phyloP scores from a whole-genome alignment of 352 stramenopile genomes.

The Globisporangium middletonii region DNA sequence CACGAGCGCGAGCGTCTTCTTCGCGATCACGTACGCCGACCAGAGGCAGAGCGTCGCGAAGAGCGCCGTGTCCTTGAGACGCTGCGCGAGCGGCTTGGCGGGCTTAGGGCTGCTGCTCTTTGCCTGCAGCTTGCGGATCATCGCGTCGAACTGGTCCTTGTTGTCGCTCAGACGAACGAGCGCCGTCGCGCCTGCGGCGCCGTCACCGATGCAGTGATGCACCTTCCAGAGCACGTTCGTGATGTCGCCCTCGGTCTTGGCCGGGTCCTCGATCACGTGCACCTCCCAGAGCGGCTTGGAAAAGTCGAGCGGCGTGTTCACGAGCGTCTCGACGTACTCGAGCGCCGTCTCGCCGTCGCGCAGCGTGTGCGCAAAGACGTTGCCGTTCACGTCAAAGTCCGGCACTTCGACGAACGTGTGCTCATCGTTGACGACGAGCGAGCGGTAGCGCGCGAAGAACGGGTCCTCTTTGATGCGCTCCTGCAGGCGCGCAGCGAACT shows the following conservation, averaged over 20 bases:
- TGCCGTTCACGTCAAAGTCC: constrained; percentile 42
- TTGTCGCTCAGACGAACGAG: constrained; percentile 73
- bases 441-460: constrained; percentile 73
- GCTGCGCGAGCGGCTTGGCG: constrained; percentile 18
- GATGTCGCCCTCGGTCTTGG: constrained; percentile 14
- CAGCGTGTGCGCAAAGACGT: constrained; percentile 56
- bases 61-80: constrained; percentile 18
- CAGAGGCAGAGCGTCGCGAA: constrained; percentile 36
- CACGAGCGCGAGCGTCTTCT: constrained; percentile 41
- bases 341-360: constrained; percentile 46
- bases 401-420: constrained; percentile 53
- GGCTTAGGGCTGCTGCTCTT: constrained; percentile 29
- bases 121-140: constrained; percentile 44
- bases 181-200: constrained; percentile 51
- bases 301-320: constrained; percentile 64
- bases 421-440: constrained; percentile 38
- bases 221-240: constrained; percentile 64
- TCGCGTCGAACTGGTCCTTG: constrained; percentile 50
- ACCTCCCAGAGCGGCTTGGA: constrained; percentile 73
- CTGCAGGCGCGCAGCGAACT: constrained; percentile 47
- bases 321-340: constrained; percentile 58
- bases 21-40: constrained; percentile 54
- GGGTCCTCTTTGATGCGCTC: constrained; percentile 38
- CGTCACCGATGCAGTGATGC: constrained; percentile 77
- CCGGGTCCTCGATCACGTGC: constrained; percentile 47